Base-by-base conservation (phyloP, 108 stramenopile genomes). In the Seminavis robusta region DNA sequence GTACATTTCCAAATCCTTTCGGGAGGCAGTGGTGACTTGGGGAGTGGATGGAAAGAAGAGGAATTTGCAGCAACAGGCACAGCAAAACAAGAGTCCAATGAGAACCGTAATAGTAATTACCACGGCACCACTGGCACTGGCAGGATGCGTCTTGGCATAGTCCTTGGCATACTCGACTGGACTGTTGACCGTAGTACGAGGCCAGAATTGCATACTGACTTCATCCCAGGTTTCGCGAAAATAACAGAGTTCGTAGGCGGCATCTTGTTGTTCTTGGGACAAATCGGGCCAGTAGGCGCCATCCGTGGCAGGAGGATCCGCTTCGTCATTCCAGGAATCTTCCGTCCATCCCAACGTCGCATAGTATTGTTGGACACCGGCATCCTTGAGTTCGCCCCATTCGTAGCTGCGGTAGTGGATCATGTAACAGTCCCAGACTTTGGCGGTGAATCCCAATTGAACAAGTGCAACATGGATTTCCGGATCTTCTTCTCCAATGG, bases 361-460 rank as follows among this genome's bases (percentile, higher is more conserved):
- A 30, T 30, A 65, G 42, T 32, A 71, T 54, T 46, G 48, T 46
- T 33, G 43, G 24, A 69, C 39, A 0, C 53, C 50, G 20, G 71
- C 60, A 15, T 44, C 26, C 25, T 43, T 40, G 27, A 74, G 68
- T 7, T 55, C 52, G 9, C 31, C 25, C 78, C 78, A 79, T 9
- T 31, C 17, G 23, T 67, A 60, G 7, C 29, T 33, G n/a, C 24
- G 21, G 48, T 75, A 79, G 47, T 79, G 78, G 44, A 70, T 74
- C 38, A 63, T 54, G 40, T 44, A 76, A 45, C 78, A 79, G 61
- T 79, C 78, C 78, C 78, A 79, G 0, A 59, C 69, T 23, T 41
- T 20, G 21, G 53, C 53, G 29, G 52, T 62, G 28, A 77, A 77
- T 26, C 76, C 76, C 13, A 73, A 32, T 26, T 31, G 33, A 15